phyloP scores from a whole-genome alignment of 2,329 filamentous ascomycete genomes.

The Sphaerulina populicola region DNA sequence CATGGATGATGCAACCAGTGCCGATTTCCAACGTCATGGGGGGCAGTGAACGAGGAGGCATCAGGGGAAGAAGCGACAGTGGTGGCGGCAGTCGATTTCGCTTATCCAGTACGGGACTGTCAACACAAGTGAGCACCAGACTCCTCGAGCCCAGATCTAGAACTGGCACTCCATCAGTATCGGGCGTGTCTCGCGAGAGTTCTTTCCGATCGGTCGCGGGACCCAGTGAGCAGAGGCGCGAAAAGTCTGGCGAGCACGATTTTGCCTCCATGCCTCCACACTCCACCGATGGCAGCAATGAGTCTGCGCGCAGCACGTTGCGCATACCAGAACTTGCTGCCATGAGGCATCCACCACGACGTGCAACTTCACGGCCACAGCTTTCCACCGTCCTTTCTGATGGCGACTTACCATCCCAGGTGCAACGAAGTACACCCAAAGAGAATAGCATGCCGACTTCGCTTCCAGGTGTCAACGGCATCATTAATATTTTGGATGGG shows the following conservation, averaged over 20 bases:
- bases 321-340: conserved; percentile 15
- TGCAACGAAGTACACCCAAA: conserved; percentile 9
- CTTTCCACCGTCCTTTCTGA: conserved; percentile 26
- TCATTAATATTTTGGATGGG: neutral
- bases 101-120: conserved; percentile 18
- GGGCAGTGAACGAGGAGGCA: conserved; percentile 64
- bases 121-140: conserved; percentile 34
- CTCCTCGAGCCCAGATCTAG: conserved; percentile 31
- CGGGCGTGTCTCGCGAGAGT: conserved; percentile 32
- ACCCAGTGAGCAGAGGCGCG: conserved; percentile 28
- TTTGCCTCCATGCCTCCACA: conserved; percentile 16
- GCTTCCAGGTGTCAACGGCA: conserved; percentile 9
- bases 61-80: conserved; percentile 48
- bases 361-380: conserved; percentile 18
- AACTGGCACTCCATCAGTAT: conserved; percentile 25
- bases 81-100: conserved; percentile 36
- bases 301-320: conserved; percentile 16
- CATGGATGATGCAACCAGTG: conserved; percentile 89
- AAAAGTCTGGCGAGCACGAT: conserved; percentile 24
- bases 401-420: conserved; percentile 2
- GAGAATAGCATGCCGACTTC: conserved; percentile 18
- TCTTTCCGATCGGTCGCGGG: conserved; percentile 25
- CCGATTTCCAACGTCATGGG: conserved; percentile 87
- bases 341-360: conserved; percentile 5
- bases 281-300: conserved; percentile 13